Percentiles rank a stretch among this genome's conserved stretches.
These are phyloP conservation scores for Mrakia hoshinonis DNA, from an alignment of 768 basidiomycete species.

Conservation along the genomic window DNA sequence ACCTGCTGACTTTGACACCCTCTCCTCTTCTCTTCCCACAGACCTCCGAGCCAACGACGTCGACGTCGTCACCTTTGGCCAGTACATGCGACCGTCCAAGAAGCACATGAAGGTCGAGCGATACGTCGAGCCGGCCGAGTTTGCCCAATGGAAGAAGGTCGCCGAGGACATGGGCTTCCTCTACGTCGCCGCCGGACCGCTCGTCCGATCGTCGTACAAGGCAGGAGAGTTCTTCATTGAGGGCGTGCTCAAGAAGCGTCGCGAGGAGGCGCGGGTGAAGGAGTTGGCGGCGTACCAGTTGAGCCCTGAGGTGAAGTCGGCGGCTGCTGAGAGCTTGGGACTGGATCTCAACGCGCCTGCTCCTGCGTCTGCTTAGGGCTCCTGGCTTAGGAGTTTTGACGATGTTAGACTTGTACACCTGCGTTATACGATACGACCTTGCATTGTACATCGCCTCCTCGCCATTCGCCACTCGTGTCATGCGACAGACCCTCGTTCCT, in stretches of 20 bases:
- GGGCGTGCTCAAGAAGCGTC: constrained; percentile 52
- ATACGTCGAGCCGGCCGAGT: constrained; percentile 89
- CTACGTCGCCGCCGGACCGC: constrained; percentile 91
- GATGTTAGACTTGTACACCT: no score
- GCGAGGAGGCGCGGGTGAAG: constrained; percentile 26
- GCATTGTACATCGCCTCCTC: no score
- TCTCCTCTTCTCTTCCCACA: not conserved
- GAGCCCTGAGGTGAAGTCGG: not conserved
- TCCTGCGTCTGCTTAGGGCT: no score
- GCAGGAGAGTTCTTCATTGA: constrained; percentile 95
- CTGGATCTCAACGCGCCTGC: not conserved
- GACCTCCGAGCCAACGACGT: constrained; percentile 81
- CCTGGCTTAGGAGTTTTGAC: no score
- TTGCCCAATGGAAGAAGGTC: constrained; percentile 77
- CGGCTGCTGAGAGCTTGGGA: not conserved
- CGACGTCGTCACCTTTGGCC: constrained; percentile 97
- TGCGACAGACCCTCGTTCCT: no score
- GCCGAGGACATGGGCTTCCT: constrained; percentile 93
- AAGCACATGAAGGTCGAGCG: constrained; percentile 98
- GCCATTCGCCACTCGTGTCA: no score
- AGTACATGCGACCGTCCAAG: constrained; percentile 99
- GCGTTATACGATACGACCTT: no score
- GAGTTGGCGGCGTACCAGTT: not conserved
- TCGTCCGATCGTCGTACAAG: constrained; percentile 97
- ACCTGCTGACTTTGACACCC: not conserved